These are phyloP conservation scores for Tolypocladium nubicola DNA, from an alignment of 2,329 filamentous ascomycete genomes.

Conservation along the genomic window DNA sequence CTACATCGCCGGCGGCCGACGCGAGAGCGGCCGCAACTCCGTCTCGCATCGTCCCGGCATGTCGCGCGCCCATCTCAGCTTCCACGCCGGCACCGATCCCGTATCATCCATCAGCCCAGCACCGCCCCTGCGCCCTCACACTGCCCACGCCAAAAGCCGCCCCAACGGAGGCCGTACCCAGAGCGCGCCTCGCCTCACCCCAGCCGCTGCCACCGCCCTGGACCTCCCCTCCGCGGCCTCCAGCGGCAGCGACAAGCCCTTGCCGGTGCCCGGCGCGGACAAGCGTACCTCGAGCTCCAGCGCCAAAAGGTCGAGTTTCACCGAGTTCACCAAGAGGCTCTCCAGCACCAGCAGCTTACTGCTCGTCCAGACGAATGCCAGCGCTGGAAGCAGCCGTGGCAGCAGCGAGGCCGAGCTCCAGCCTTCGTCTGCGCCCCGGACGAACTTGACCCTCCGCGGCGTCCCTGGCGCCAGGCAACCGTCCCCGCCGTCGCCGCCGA, in stretches of 20 bases:
- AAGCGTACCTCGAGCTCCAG: constrained; percentile 44
- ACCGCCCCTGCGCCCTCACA: constrained; percentile 37
- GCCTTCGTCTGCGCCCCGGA: constrained; percentile 21
- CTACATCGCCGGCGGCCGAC: constrained; percentile 33
- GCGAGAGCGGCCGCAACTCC: constrained; percentile 9
- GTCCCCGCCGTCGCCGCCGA: constrained; percentile 15
- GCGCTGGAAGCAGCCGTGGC: constrained; percentile 34
- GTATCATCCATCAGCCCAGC: constrained; percentile 4
- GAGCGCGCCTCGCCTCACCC: constrained; percentile 36
- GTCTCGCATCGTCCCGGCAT: constrained; percentile 22
- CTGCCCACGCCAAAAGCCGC: constrained; percentile 37
- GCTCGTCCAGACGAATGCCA: constrained; percentile 46
- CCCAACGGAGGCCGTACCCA: constrained; percentile 31
- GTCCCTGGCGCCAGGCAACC: constrained; percentile 17
- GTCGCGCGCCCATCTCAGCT: constrained; percentile 21
- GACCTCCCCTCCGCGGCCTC: constrained; percentile 10
- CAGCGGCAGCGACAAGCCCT: constrained; percentile 11
- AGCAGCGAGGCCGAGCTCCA: constrained; percentile 35
- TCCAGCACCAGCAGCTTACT: constrained; percentile 52
- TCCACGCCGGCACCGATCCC: constrained; percentile 14
- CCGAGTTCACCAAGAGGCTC: constrained; percentile 48
- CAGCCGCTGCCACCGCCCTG: constrained; percentile 11
- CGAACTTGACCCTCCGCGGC: constrained; percentile 32
- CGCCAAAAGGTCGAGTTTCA: constrained; percentile 48
- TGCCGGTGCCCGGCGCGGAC: constrained; percentile 21